Base-by-base conservation (phyloP, 768 basidiomycete species). In the Postia placenta region DNA sequence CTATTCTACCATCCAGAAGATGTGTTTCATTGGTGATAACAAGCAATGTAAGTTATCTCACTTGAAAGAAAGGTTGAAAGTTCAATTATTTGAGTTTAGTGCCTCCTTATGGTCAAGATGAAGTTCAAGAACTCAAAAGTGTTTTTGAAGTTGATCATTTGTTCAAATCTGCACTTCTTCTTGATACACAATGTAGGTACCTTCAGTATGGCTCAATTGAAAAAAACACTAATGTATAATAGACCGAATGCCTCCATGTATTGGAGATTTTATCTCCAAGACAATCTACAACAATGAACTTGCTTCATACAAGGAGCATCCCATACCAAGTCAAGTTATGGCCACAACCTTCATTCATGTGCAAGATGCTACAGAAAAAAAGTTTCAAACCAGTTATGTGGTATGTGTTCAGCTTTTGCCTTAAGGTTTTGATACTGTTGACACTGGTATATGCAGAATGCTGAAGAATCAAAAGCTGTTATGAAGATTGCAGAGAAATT, bases 231-330 rank as follows among this genome's bases (percentile, higher is more conserved):
- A 17, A 33, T 44, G 42, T 57, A 38, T 40, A 49, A 20, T 48
- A 92, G 90, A 92, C 56, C 80, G 90, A 1, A 89, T 92, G 87
- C 89, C 89, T 45, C 79, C 82, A 44, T 79, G 87, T 54, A 83
- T 90, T 70, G 87, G 88, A 20, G 56, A 70, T 3, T 80, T 89
- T 38, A 85, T 92, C 35, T 90, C 87, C 17, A 59, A 74, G 47
- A 70, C 70, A 48, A 71, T 92, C 3, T 92, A 92, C 69, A 66
- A 82, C 20, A 57, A 67, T 12, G 58, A 79, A 55, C 80, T 92
- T 11, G 65, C 74, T 5, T 88, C 88, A 2, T 58, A 60, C 55
- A 59, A 67, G 1, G 56, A 64, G 1, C 85, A 87, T 56, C n/a
- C n/a, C n/a, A n/a, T n/a, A n/a, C n/a, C n/a, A n/a, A n/a, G n/a